Percentiles rank a stretch among this genome's conserved stretches.
Evolutionary conservation across 257 asterid genomes (phyloP).

Genomic region (Thymus mandschuricus): DNA sequence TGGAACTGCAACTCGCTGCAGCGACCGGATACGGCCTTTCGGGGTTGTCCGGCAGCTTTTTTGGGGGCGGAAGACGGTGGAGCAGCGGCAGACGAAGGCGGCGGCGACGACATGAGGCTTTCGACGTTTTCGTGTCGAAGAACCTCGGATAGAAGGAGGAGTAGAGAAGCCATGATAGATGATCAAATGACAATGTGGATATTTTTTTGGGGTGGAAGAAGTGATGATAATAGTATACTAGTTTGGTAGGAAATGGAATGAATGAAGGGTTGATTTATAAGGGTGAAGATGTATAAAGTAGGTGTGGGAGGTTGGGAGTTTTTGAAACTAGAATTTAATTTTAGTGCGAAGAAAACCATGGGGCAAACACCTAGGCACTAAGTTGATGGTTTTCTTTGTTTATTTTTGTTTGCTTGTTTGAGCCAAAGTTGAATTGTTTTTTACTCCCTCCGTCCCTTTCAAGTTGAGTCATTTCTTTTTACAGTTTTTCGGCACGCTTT

Average conservation of each 20-base stretch:
- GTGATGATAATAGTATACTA: not conserved
- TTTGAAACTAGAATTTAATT: not conserved
- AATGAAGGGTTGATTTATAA: conserved; percentile 8
- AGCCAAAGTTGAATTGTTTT: not conserved
- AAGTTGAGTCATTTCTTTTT: no score
- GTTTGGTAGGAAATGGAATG: not conserved
- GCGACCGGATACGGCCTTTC: not conserved
- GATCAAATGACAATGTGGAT: no score
- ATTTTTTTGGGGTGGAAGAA: no score
- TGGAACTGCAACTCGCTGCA: conserved; percentile 15
- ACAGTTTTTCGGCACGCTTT: no score
- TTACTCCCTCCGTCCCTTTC: no score
- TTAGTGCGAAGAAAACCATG: not conserved
- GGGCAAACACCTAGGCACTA: not conserved
- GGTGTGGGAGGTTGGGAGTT: not conserved
- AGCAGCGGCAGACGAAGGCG: conserved; percentile 18
- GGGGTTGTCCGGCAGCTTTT: not conserved
- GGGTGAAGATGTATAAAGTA: not conserved
- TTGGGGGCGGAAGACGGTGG: conserved; percentile 5
- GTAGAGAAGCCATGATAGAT: conserved; percentile 37
- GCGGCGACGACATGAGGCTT: conserved; percentile 8
- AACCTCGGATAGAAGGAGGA: conserved; percentile 31
- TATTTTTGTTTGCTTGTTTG: conserved; percentile 6
- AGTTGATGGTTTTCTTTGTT: not conserved
- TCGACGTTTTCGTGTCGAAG: conserved; percentile 27